Base-by-base conservation (phyloP, 164 flowering plant genomes). In the Berberis thunbergii region DNA sequence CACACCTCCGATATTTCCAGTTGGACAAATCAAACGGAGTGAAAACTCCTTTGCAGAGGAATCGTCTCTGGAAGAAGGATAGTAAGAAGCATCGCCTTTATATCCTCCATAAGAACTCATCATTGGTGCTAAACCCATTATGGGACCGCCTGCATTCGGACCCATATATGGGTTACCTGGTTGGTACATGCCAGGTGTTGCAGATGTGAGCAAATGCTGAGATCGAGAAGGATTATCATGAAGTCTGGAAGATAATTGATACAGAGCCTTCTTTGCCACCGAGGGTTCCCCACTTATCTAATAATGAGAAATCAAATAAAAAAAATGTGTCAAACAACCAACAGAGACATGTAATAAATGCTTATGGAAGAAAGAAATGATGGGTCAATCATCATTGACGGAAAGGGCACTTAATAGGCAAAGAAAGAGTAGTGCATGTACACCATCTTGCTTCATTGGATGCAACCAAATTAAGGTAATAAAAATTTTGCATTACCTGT, bases 141-240 rank as follows among this genome's bases (percentile, higher is more conserved):
- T 65, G 4, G 85, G 92, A 50, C 77, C 80, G 66, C 88, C 88
- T 67, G 70, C 74, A 74, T 74, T 59, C 42, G 92, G 75, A 49
- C 87, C 88, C 66, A 83, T 66, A 48, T 76, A 70, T 7, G 87
- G 74, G 66, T 89, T 82, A 65, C 77, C 78, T 45, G 96, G 72
- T 5, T 83, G 71, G 68, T 84, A 78, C 13, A 69, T 62, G 71
- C 58, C 74, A 4, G 95, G 62, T 13, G 63, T 66, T 64, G 87
- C 66, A 61, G 93, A 83, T 41, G 80, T 62, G 26, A 92, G 96
- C 75, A 88, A 57, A 63, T 88, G 87, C 70, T 92, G 98, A 48
- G 96, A 82, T 4, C 89, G 79, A 43, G 98, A 92, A n/a, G 98
- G 98, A 71, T 92, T 92, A 38, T 84, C 91, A 73, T 82, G 96